phyloP scores from a whole-genome alignment of 345 rosid genomes.

The Camelina hispida region DNA sequence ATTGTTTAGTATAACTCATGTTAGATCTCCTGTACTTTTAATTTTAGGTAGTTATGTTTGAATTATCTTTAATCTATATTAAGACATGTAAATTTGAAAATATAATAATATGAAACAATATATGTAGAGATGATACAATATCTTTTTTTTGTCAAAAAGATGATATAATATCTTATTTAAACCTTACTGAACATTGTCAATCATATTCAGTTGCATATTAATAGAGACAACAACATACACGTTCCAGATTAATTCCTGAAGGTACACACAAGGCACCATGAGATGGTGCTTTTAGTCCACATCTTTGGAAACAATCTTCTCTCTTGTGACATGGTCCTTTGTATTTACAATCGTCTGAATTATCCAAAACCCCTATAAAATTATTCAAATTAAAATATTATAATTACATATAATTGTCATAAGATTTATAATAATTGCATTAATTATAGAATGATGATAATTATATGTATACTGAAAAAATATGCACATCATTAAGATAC shows the following conservation, averaged over 20 bases:
- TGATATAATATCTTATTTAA: neutral
- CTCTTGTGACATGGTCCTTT: slow-evolving; percentile 16
- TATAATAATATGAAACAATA: neutral
- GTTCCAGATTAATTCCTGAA: neutral
- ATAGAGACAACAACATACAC: slow-evolving; percentile 23
- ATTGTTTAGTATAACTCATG: too few relatives aligned
- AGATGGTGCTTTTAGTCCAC: neutral
- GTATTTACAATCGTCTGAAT: neutral
- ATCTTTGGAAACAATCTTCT: slow-evolving; percentile 2
- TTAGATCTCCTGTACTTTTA: too few relatives aligned
- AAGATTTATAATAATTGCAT: neutral
- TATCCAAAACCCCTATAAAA: neutral
- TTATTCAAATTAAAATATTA: neutral
- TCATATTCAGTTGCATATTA: neutral
- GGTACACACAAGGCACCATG: slow-evolving; percentile 6
- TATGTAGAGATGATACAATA: neutral
- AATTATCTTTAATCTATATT: too few relatives aligned
- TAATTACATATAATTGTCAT: neutral
- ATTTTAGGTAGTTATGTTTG: too few relatives aligned
- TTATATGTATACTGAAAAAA: neutral
- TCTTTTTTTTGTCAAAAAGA: too few relatives aligned
- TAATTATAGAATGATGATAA: neutral
- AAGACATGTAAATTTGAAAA: neutral
- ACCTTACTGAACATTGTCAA: neutral
- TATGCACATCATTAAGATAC: neutral